phyloP scores from a whole-genome alignment of 441 rosid species.

The Erodium texanum region DNA sequence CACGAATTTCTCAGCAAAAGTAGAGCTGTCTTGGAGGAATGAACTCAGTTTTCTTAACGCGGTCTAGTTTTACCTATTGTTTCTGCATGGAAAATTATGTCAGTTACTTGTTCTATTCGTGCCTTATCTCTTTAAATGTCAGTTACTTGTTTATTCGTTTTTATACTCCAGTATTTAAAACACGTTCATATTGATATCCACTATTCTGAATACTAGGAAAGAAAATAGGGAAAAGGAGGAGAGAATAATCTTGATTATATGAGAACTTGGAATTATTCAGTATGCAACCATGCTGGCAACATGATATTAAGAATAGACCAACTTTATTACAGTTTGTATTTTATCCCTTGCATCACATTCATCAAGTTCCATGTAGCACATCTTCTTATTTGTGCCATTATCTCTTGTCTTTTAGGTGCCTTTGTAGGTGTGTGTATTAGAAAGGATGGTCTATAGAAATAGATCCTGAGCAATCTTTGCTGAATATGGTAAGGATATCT shows the following conservation, averaged over 20 bases:
- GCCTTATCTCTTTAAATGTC: neutral
- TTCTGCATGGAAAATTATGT: neutral
- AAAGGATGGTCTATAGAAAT: conserved; percentile 24
- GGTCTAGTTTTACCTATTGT: conserved; percentile 3
- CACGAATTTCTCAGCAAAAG: neutral
- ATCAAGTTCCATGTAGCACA: neutral
- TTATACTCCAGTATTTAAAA: neutral
- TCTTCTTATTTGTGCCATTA: neutral
- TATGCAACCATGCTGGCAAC: too few species aligned
- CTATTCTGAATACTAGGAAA: neutral
- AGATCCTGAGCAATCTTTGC: conserved; percentile 32
- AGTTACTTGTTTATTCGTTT: neutral
- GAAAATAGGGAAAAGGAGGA: neutral
- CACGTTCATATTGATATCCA: neutral
- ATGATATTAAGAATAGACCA: too few species aligned
- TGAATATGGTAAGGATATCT: conserved; percentile 37
- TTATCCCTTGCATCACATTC: too few species aligned
- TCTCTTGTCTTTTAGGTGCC: conserved; percentile 8
- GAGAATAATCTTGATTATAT: neutral
- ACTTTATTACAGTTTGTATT: too few species aligned
- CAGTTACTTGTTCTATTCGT: neutral
- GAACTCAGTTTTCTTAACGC: neutral
- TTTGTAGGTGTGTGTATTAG: neutral
- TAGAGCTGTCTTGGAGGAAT: neutral
- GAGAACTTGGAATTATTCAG: neutral